Evolutionary conservation across 768 basidiomycete species (phyloP), one percentile per base, ranked within the genome.

Genomic region (Pleurotus salmoneostramineus): DNA sequence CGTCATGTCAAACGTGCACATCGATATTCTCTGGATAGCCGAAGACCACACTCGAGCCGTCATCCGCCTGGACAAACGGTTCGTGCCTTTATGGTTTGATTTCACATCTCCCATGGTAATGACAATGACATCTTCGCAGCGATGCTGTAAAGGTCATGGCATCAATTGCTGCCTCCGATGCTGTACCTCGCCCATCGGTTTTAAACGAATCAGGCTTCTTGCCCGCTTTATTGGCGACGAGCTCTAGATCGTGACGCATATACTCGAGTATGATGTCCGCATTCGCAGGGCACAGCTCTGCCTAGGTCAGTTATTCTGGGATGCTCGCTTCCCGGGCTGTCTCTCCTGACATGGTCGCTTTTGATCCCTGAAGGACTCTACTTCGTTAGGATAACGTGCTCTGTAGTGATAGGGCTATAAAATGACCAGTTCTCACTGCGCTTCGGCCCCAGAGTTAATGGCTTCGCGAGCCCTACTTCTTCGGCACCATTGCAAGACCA

Each of bases 21-120:
- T 89, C 34, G 88, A 89, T 62, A 67, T 89, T 7, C 69, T 90
- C 14, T 84, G 81, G 77, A 62, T 85, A 6, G 66, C 74, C 6
- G 69, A 73, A 2, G 69, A 74, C 6, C 79, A 79, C 1, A 60
- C 60, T 3, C 72, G 75, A 51, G 71, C 68, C 36, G 72, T 83
- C 7, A 60, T 83, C 32, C 76, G 83, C 42, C 62, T 76, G 6
- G 65, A 70, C 3, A 65, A 71, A 61, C 70, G 65, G 83, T 83
- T 59, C 58, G 73, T 64, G 40, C 32, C 48, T 56, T 14, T 33
- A 4, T 46, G 44, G 17, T 44, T 27, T 27, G 21, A 27, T 27
- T 27, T 27, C 35, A 11, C 31, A 4, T 48, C 35, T 14, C 40
- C 15, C 31, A 17, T 56, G 27, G 15, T 7, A 33, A 48, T 37